phyloP scores from a whole-genome alignment of 2,329 filamentous ascomycete species.

The Curvularia sp. region DNA sequence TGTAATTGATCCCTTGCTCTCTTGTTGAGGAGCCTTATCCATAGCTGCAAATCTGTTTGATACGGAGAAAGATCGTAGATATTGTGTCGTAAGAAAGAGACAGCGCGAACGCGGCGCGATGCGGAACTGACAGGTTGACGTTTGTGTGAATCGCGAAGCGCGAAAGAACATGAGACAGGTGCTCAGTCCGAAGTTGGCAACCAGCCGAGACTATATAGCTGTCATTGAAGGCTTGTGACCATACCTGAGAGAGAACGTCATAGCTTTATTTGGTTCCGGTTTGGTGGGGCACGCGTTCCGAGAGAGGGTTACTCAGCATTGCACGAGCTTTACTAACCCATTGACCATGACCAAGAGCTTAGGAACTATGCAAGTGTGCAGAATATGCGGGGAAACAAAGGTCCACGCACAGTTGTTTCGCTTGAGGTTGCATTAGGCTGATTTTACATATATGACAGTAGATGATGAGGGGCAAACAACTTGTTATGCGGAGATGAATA shows the following conservation, averaged over 20 bases:
- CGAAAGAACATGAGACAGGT: slow-evolving; percentile 28
- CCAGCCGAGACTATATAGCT: slow-evolving; percentile 28
- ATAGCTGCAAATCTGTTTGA: slow-evolving; percentile 20
- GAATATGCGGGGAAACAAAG: not conserved
- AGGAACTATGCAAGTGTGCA: not conserved
- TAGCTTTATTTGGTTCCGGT: slow-evolving; percentile 22
- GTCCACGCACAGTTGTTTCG: not conserved
- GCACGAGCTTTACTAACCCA: slow-evolving; percentile 35
- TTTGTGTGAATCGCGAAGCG: slow-evolving; percentile 25
- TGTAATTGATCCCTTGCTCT: slow-evolving; percentile 8
- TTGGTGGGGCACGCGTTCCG: slow-evolving; percentile 20
- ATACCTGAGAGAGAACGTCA: slow-evolving; percentile 28
- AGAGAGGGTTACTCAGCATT: slow-evolving; percentile 39
- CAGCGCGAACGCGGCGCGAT: slow-evolving; percentile 5
- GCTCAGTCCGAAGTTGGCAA: not conserved
- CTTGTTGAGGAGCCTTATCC: slow-evolving; percentile 21
- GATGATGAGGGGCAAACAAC: not conserved
- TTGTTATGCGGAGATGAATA: not conserved
- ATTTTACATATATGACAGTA: not conserved
- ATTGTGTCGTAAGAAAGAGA: slow-evolving; percentile 15
- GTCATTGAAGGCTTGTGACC: slow-evolving; percentile 29
- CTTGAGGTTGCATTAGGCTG: not conserved
- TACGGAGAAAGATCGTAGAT: slow-evolving; percentile 23
- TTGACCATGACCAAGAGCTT: slow-evolving; percentile 8
- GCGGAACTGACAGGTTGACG: slow-evolving; percentile 10